These are phyloP conservation scores for Apocynum venetum DNA, from an alignment of 257 asterid species.

Conservation along the genomic window DNA sequence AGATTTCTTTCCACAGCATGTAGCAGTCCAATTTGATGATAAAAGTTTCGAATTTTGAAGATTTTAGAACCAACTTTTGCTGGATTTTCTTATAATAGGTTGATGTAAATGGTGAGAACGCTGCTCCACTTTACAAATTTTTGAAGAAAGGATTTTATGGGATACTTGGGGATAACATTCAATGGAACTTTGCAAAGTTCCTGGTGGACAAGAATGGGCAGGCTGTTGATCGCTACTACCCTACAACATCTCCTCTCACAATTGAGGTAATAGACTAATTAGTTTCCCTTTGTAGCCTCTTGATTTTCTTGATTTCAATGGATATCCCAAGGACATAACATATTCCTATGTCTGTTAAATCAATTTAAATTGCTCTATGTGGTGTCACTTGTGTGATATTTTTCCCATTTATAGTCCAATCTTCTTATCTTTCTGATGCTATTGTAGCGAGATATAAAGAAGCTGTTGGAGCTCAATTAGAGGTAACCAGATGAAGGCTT, in stretches of 20 bases:
- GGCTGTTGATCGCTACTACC: constrained; percentile 68
- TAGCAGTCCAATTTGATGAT: background rate
- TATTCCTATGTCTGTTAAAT: background rate
- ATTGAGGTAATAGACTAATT: constrained; percentile 44
- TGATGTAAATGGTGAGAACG: constrained; percentile 65
- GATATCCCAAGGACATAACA: background rate
- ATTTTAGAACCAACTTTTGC: constrained; percentile 1
- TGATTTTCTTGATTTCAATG: background rate
- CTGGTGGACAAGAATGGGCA: constrained; percentile 71
- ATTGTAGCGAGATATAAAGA: constrained; percentile 15
- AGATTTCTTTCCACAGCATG: background rate
- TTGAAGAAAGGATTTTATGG: constrained; percentile 54
- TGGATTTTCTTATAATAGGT: constrained; percentile 32
- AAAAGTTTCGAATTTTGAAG: background rate
- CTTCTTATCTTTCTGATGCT: background rate
- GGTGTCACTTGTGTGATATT: background rate
- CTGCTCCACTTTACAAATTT: constrained; percentile 71
- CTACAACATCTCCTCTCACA: constrained; percentile 73
- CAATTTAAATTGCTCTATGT: background rate
- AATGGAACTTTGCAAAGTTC: constrained; percentile 87
- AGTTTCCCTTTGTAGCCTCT: background rate
- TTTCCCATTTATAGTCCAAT: background rate
- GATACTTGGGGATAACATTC: constrained; percentile 60
- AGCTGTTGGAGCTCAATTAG: constrained; percentile 40
- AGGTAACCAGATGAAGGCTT: constrained; percentile 9